Percentiles rank a stretch among this genome's conserved stretches.
Evolutionary conservation across 306 rosid species (phyloP).

Genomic region (Malus fusca): DNA sequence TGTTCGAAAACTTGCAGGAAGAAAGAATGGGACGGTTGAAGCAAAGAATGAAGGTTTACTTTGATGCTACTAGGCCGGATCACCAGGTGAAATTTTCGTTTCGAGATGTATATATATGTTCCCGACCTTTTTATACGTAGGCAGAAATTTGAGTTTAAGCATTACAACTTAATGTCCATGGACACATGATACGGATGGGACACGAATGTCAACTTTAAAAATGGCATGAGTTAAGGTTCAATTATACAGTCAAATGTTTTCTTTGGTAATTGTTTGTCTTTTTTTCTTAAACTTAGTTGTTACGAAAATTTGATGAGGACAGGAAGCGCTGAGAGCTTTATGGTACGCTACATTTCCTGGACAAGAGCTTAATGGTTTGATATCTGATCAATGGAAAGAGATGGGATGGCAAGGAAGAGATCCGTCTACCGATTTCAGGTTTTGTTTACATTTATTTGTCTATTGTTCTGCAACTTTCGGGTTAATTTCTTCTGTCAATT

Average conservation of each 20-base stretch:
- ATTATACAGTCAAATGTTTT: background rate
- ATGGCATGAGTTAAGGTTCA: background rate
- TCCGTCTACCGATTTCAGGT: conserved; percentile 97
- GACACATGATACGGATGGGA: too few relatives aligned
- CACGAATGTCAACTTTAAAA: too few relatives aligned
- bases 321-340: conserved; percentile 82
- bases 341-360: conserved; percentile 74
- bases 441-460: background rate
- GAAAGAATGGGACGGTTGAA: conserved; percentile 54
- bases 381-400: conserved; percentile 94
- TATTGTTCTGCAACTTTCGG: too few relatives aligned
- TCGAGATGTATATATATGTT: too few relatives aligned
- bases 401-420: conserved; percentile 99
- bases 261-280: conserved; percentile 4
- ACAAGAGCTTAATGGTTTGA: conserved; percentile 65
- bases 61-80: conserved; percentile 63
- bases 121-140: too few relatives aligned
- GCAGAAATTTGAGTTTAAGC: too few relatives aligned
- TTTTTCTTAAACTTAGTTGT: conserved; percentile 17
- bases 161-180: too few relatives aligned
- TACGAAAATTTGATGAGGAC: conserved; percentile 21
- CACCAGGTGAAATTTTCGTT: conserved; percentile 50
- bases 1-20: conserved; percentile 40
- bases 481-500: background rate
- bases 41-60: conserved; percentile 62